These are phyloP conservation scores for Pichia nakasei DNA, from an alignment of 805 yeast genomes.

Conservation along the genomic window DNA sequence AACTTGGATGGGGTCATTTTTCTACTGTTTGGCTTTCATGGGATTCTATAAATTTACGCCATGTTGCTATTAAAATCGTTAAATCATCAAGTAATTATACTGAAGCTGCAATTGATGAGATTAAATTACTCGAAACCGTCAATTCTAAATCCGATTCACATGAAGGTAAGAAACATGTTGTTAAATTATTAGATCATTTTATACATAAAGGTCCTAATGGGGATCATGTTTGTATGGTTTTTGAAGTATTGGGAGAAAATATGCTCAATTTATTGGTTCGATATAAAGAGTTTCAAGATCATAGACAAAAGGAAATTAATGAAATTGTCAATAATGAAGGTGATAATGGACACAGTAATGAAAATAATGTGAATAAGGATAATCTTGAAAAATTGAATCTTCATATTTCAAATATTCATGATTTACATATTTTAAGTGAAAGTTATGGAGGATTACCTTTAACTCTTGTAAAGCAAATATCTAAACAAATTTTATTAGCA, in stretches of 20 bases:
- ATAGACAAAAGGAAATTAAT: slow-evolving; percentile 21
- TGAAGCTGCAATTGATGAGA: slow-evolving; percentile 61
- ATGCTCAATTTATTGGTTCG: slow-evolving; percentile 41
- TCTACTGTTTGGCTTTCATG: slow-evolving; percentile 63
- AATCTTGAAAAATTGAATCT: slow-evolving; percentile 3
- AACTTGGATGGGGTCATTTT: slow-evolving; percentile 67
- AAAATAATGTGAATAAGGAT: slow-evolving; percentile 2
- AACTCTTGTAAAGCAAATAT: slow-evolving; percentile 43
- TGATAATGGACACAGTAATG: background rate
- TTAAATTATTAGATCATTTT: slow-evolving; percentile 47
- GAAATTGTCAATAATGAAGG: slow-evolving; percentile 2
- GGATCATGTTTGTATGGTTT: slow-evolving; percentile 55
- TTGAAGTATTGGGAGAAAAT: slow-evolving; percentile 57
- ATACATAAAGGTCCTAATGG: slow-evolving; percentile 55
- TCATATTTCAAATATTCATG: slow-evolving; percentile 22
- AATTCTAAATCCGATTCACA: slow-evolving; percentile 27
- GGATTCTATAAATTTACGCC: slow-evolving; percentile 29
- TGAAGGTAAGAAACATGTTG: slow-evolving; percentile 45
- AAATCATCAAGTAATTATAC: slow-evolving; percentile 43
- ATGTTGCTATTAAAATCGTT: slow-evolving; percentile 57
- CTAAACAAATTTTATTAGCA: slow-evolving; percentile 46
- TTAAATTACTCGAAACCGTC: slow-evolving; percentile 35
- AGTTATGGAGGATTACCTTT: slow-evolving; percentile 48
- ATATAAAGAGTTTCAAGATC: slow-evolving; percentile 32
- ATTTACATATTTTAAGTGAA: slow-evolving; percentile 29